Evolutionary conservation across 495 filamentous ascomycete genomes (phyloP).

Genomic region (Aspergillus sclerotiicarbonarius): DNA sequence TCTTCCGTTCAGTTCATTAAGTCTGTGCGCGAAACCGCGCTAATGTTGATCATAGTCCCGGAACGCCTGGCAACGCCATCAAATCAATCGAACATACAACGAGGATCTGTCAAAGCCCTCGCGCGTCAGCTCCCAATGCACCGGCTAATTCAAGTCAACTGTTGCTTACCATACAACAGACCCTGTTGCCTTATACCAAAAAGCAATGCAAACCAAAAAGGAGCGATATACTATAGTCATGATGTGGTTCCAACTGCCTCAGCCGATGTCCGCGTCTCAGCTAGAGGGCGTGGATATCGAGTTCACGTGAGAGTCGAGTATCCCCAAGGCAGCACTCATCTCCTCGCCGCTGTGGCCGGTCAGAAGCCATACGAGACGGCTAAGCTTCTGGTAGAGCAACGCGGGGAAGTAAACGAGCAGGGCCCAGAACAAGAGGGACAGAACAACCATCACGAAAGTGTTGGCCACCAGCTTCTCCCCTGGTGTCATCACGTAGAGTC

Average conservation of each 20-base stretch:
- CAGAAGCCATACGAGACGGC: slow-evolving; percentile 39
- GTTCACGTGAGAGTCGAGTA: slow-evolving; percentile 28
- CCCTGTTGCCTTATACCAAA: background rate
- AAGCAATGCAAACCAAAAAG: background rate
- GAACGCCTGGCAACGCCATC: slow-evolving; percentile 9
- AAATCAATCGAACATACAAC: slow-evolving; percentile 9
- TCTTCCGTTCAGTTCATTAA: slow-evolving; percentile 24
- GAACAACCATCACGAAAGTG: slow-evolving; percentile 37
- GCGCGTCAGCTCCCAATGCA: background rate
- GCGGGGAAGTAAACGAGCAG: slow-evolving; percentile 40
- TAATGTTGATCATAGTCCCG: slow-evolving; percentile 10
- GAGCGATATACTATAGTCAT: background rate
- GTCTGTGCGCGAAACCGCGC: slow-evolving; percentile 2
- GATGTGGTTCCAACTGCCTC: background rate
- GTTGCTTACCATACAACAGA: background rate
- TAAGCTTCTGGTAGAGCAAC: slow-evolving; percentile 38
- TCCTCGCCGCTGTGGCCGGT: slow-evolving; percentile 38
- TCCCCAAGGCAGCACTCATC: slow-evolving; percentile 29
- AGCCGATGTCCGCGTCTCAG: slow-evolving; percentile 18
- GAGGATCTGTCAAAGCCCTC: background rate
- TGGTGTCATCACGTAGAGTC: slow-evolving; percentile 70
- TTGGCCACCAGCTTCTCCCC: slow-evolving; percentile 71
- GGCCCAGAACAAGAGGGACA: slow-evolving; percentile 39
- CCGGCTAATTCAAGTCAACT: background rate
- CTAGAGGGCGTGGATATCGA: slow-evolving; percentile 17